Conservation (phyloP, 495 filamentous ascomycete species). For the Penicillium verhagenii region DNA sequence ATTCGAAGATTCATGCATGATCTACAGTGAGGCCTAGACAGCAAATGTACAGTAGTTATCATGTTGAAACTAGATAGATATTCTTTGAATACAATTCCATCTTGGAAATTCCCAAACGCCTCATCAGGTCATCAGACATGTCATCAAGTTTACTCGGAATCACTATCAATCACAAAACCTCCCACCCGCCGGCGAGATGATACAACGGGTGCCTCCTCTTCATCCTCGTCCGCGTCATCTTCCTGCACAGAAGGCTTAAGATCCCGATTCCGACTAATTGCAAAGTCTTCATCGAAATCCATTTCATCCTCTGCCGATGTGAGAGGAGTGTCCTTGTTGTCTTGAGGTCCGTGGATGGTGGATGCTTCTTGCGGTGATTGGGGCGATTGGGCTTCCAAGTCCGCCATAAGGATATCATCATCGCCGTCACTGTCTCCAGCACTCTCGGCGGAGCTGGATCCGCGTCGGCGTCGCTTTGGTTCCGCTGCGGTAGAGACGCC, state of each 20-base stretch:
- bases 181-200: constrained; percentile 40
- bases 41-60: background rate
- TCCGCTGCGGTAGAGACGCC: constrained; percentile 16
- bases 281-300: constrained; percentile 40
- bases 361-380: constrained; percentile 18
- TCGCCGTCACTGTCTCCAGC: constrained; percentile 28
- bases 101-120: constrained; percentile 26
- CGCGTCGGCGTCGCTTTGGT: constrained; percentile 38
- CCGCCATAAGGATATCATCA: constrained; percentile 39
- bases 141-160: constrained; percentile 41
- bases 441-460: constrained; percentile 18
- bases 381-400: constrained; percentile 22
- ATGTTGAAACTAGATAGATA: constrained; percentile 17
- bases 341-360: constrained; percentile 18
- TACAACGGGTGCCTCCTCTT: constrained; percentile 35
- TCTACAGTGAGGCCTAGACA: constrained; percentile 53
- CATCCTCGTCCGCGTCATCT: constrained; percentile 17
- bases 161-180: constrained; percentile 52
- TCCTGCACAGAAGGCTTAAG: constrained; percentile 7
- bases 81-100: constrained; percentile 9
- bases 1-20: no score
- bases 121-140: constrained; percentile 29
- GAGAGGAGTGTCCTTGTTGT: constrained; percentile 30
- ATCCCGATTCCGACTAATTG: constrained; percentile 30
- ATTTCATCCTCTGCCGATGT: constrained; percentile 35